A percentile compares a stretch with the other conserved stretches of the same genome.
Conservation (phyloP, 495 filamentous ascomycete genomes). For the Neurospora pannonica region DNA sequence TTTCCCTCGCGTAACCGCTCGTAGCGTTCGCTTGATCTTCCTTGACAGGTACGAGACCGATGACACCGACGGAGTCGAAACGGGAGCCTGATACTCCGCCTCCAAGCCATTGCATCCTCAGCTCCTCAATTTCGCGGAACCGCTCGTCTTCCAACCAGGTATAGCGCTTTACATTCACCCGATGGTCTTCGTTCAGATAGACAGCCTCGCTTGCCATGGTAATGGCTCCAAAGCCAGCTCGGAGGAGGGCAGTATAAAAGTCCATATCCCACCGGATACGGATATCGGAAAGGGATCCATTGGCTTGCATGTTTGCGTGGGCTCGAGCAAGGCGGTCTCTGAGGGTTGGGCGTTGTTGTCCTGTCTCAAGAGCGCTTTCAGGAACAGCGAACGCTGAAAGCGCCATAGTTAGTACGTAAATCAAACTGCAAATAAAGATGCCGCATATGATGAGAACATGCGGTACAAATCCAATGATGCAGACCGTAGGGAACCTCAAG, state of each 20-base stretch:
- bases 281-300: conserved; percentile 69
- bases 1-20: conserved; percentile 62
- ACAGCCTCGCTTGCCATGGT: conserved; percentile 93
- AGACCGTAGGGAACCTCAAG: conserved; percentile 84
- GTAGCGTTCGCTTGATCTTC: conserved; percentile 30
- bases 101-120: conserved; percentile 40
- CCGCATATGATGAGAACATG: conserved; percentile 76
- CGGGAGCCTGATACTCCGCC: conserved; percentile 32
- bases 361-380: conserved; percentile 37
- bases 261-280: conserved; percentile 78
- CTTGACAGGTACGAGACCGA: conserved; percentile 41
- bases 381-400: conserved; percentile 64
- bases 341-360: conserved; percentile 20
- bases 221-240: conserved; percentile 74
- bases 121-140: conserved; percentile 51
- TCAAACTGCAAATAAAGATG: conserved; percentile 59
- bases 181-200: conserved; percentile 79
- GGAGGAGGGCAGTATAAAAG: conserved; percentile 84
- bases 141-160: conserved; percentile 92
- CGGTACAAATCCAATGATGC: conserved; percentile 88
- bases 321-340: conserved; percentile 49
- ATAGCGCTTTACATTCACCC: conserved; percentile 62
- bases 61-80: conserved; percentile 41
- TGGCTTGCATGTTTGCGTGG: conserved; percentile 85
- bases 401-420: conserved; percentile 67